These are phyloP conservation scores for Sphagnum fallax DNA, from an alignment of 228 moss, liverwort and hornwort species.

Conservation along the genomic window DNA sequence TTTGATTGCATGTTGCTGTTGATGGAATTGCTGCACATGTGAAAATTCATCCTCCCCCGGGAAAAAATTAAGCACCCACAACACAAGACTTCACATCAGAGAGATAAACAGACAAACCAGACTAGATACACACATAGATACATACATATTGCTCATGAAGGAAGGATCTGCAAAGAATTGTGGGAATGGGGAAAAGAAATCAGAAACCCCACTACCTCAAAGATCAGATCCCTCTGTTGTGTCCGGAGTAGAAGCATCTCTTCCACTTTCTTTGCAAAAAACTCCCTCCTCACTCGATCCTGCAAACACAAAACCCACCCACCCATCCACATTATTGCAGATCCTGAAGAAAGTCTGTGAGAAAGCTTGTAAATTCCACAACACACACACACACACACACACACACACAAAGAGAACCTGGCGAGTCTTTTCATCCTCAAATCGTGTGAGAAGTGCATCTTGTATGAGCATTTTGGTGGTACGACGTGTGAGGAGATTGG, in stretches of 20 bases:
- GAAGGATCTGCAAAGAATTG: no score
- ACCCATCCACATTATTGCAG: not conserved
- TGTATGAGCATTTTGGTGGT: conserved; percentile 42
- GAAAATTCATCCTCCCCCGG: not conserved
- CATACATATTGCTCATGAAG: no score
- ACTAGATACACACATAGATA: no score
- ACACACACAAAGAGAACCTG: conserved; percentile 5
- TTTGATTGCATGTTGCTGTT: conserved; percentile 15
- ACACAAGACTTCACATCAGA: no score
- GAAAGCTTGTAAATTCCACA: no score
- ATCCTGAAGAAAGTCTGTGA: no score
- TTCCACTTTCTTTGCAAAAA: conserved; percentile 30
- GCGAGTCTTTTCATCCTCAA: conserved; percentile 12
- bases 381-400: no score
- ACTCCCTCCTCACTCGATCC: conserved; percentile 24
- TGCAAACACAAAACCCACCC: conserved; percentile 1
- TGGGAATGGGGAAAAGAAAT: no score
- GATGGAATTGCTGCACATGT: conserved; percentile 26
- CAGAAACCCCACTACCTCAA: conserved; percentile 10
- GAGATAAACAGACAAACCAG: no score
- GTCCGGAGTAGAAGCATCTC: conserved; percentile 20
- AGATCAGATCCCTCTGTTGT: conserved; percentile 21
- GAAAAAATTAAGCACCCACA: no score
- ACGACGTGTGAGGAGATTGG: conserved; percentile 11
- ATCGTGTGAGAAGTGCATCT: conserved; percentile 33